phyloP scores from a whole-genome alignment of 2,329 filamentous ascomycete species.

The Aspergillus unguis region DNA sequence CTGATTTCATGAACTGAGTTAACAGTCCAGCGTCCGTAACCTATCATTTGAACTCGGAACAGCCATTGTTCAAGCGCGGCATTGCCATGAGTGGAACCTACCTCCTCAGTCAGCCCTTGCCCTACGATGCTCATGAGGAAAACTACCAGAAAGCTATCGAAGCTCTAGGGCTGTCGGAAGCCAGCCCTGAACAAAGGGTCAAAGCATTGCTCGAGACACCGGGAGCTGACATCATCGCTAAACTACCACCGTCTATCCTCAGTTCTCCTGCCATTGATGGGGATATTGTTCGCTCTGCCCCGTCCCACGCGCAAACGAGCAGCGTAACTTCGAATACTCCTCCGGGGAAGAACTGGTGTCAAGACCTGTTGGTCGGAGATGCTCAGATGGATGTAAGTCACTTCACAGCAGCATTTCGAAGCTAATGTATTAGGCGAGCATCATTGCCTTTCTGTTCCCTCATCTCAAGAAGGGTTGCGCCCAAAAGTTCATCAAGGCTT shows the following conservation, averaged over 20 bases:
- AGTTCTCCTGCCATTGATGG: conserved; percentile 43
- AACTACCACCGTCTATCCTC: conserved; percentile 35
- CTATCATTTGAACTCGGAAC: conserved; percentile 35
- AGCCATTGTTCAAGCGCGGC: conserved; percentile 42
- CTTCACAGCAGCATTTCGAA: neutral
- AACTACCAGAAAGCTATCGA: conserved; percentile 42
- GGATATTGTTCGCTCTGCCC: conserved; percentile 36
- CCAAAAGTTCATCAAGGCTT: conserved; percentile 21
- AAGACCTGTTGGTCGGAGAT: conserved; percentile 48
- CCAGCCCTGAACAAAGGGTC: conserved; percentile 41
- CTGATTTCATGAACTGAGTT: conserved; percentile 7
- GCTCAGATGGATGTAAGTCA: conserved; percentile 46
- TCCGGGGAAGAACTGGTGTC: conserved; percentile 46
- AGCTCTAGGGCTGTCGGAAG: conserved; percentile 38
- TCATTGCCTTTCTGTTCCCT: conserved; percentile 28
- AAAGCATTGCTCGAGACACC: conserved; percentile 41
- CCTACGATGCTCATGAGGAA: conserved; percentile 39
- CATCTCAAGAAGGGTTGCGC: conserved; percentile 22
- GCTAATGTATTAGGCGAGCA: conserved; percentile 21
- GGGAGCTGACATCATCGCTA: conserved; percentile 41
- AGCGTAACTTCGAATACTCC: conserved; percentile 29
- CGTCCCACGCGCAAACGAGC: conserved; percentile 23
- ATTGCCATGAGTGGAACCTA: conserved; percentile 46
- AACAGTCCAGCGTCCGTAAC: conserved; percentile 26
- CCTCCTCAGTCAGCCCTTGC: conserved; percentile 41